Evolutionary conservation across 768 basidiomycete genomes (phyloP), one percentile per base, ranked within the genome.

Genomic region (Lactifluus rugatus): DNA sequence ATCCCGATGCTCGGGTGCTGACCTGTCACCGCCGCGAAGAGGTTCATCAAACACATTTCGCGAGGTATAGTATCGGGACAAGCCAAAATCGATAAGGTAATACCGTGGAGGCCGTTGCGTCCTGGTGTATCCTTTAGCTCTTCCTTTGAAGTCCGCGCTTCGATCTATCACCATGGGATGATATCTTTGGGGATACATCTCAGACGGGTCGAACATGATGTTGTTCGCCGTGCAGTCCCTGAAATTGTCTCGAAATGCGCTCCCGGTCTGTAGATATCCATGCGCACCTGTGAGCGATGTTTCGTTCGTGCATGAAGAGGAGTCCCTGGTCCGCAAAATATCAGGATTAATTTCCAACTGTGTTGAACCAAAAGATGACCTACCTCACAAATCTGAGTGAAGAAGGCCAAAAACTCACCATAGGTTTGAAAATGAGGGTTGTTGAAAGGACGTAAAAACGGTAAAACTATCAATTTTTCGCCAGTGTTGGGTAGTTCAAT

Each of bases 71-170:
- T n/a, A n/a, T n/a, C n/a, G n/a, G n/a, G n/a, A n/a, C n/a, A n/a
- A n/a, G n/a, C n/a, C n/a, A n/a, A n/a, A 69, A 42, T 71, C 69
- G 13, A 69, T 71, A 5, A 71, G 54, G 46, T 61, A 68, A 48
- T 71, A 71, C 49, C 57, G 64, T 2, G 65, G 63, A 14, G 64
- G 65, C 10, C 56, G 60, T 17, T 66, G 36, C 1, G 70, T 71
- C 3, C 70, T 66, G 2, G 68, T 57, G 23, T 53, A 55, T 34
- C 64, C 41, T 45, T 60, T 63, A 7, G 56, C 62, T 11, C 25
- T 57, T 6, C 60, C 56, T 25, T 28, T 51, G 28, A 52, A 57
- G 37, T 61, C 37, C 31, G 19, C 19, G 21, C 45, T 52, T 19
- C 52, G 37, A 16, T 54, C 16, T 8, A 51, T 53, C 17, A 52